Evolutionary conservation across 208 protist genomes (phyloP).

Genomic region (Giardia muris): DNA sequence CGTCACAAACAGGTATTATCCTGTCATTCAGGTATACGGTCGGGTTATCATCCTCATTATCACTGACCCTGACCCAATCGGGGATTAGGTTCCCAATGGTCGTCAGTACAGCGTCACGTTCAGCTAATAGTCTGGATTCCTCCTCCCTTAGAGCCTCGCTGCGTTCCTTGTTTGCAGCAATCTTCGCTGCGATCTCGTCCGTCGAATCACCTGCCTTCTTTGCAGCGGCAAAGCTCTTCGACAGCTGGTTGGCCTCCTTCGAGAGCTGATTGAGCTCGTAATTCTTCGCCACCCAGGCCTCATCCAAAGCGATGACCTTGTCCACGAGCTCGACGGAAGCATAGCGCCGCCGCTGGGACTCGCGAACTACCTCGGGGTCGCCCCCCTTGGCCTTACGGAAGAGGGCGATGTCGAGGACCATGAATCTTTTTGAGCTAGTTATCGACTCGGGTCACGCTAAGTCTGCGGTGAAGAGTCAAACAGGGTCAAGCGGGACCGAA

Average conservation of each 20-base stretch:
- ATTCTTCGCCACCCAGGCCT: neutral
- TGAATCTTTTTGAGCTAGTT: too few relatives aligned
- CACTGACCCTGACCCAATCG: neutral
- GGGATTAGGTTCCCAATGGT: constrained; percentile 24
- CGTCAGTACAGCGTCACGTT: neutral
- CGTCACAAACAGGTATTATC: neutral
- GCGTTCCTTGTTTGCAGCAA: neutral
- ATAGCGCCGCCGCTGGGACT: constrained; percentile 23
- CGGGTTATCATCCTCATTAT: constrained; percentile 29
- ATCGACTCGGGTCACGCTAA: too few relatives aligned
- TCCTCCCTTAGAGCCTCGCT: neutral
- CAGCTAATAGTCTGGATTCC: neutral
- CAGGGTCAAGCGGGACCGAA: too few relatives aligned
- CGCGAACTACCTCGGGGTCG: constrained; percentile 26
- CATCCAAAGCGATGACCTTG: constrained; percentile 25
- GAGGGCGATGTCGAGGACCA: constrained; percentile 24
- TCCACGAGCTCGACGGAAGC: constrained; percentile 25
- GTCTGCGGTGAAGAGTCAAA: too few relatives aligned
- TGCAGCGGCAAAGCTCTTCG: constrained; percentile 19
- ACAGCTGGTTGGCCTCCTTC: neutral
- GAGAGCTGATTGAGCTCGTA: neutral
- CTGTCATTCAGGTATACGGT: neutral
- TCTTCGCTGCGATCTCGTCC: neutral
- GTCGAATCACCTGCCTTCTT: neutral
- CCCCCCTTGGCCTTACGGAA: constrained; percentile 11